Base-by-base conservation (phyloP, 257 asterid species). In the Misopates orontium region DNA sequence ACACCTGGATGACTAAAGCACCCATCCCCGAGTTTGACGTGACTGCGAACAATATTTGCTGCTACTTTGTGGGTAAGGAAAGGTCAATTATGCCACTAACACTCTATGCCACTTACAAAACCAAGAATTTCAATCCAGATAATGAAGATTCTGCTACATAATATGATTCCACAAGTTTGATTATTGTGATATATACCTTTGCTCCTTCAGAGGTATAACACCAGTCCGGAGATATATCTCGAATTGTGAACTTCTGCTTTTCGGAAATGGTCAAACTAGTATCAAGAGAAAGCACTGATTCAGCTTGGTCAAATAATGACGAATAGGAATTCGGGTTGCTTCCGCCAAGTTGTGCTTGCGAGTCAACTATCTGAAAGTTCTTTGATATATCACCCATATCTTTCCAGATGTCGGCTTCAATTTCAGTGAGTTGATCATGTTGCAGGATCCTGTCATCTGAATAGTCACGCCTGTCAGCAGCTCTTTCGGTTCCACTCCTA, bases 151-250 rank as follows among this genome's bases (percentile, higher is more conserved):
- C n/a, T n/a, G n/a, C n/a, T n/a, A 6, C 6, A 28, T 28, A 28
- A 28, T 28, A 28, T 28, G 36, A 28, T 39, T 50, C 54, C 31
- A 50, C 36, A 45, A 50, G 48, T 56, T 64, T 56, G 4, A 49
- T 54, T 66, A 61, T 41, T 39, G 60, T 2, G 72, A 31, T 16
- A 59, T 36, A 52, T 81, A 90, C 99, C 97, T 94, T 94, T 48
- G 95, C 78, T 39, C 82, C 70, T 82, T 94, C 99, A 6, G 87
- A 78, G 56, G 95, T 71, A 78, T 83, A 90, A 56, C 92, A 92
- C 97, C 99, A 94, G 60, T 90, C 93, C 28, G 99, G 99, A 54
- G 89, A 88, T 77, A 94, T 80, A 74, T 83, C 96, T 60, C 74
- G 78, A 79, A 94, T 86, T 21, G 84, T 84, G 69, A 88, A 94